Percentiles rank a stretch among this genome's conserved stretches.
Conservation (phyloP, 805 yeast genomes). For the Candida multigemmis region DNA sequence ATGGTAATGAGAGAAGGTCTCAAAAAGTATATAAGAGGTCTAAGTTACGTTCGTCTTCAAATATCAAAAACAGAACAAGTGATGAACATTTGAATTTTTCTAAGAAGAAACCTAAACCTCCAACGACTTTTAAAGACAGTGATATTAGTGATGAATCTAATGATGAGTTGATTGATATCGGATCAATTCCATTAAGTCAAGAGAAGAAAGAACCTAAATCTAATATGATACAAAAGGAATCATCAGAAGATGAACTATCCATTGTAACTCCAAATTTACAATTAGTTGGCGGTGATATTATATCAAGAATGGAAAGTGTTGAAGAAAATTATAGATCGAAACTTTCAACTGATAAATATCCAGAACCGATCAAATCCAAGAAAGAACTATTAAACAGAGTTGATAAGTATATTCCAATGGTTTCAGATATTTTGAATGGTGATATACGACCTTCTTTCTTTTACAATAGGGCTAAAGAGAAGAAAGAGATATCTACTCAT, state of each 20-base stretch:
- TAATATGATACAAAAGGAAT: constrained; percentile 1
- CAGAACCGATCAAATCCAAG: constrained; percentile 15
- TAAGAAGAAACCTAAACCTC: too few relatives aligned
- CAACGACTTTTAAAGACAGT: too few relatives aligned
- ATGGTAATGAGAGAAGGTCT: too few relatives aligned
- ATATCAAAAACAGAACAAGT: too few relatives aligned
- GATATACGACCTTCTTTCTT: constrained; percentile 32
- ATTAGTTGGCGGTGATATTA: constrained; percentile 3
- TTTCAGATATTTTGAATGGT: constrained; percentile 37
- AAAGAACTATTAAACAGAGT: constrained; percentile 17
- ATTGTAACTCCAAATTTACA: neutral
- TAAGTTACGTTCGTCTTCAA: too few relatives aligned
- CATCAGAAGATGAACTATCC: neutral
- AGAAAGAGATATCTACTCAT: constrained; percentile 26
- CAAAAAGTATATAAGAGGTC: too few relatives aligned
- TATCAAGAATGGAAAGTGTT: constrained; percentile 8
- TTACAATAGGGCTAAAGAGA: constrained; percentile 40
- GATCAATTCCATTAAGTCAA: constrained; percentile 2
- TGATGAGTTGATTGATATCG: constrained; percentile 1
- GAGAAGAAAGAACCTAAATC: neutral
- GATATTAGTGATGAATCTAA: constrained; percentile 1
- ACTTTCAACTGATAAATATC: neutral
- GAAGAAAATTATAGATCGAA: constrained; percentile 9
- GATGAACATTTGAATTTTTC: too few relatives aligned
- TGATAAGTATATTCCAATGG: constrained; percentile 16